Base-by-base conservation (phyloP, 192 early-diverging fungal genomes). In the Linnemannia elongata region DNA sequence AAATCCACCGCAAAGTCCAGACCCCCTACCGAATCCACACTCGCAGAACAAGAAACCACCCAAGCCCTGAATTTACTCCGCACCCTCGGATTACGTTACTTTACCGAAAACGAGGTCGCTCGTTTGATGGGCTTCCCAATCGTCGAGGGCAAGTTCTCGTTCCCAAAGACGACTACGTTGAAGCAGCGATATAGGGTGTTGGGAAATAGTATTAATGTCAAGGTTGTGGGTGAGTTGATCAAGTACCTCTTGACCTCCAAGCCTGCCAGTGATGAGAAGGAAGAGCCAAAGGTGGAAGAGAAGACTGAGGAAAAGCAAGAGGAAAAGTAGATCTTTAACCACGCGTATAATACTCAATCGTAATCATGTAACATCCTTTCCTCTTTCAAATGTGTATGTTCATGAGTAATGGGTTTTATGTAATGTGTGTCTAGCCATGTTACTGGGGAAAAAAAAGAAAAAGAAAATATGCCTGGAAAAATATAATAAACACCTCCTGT, bases 131-230 rank as follows among this genome's bases (percentile, higher is more conserved):
- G 96, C n/a, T 97, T 97, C 74, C 95, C 95, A 10, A 78, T 81
- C 12, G 36, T 69, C 36, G 84, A 87, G 15, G 77, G 85, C 7
- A 83, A 88, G 13, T 95, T 99, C 63, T 81, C 84, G n/a, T 97
- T 98, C 57, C 97, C 97, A 0, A 82, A 72, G 5, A 79, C 75
- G 6, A 93, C 94, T 20, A 94, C 91, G 3, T 74, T 92, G 22
- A 94, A 93, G 76, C 98, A 99, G 82, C 85, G 91, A 66, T 98
- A 97, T 79, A 89, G 94, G n/a, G 91, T 97, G 44, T 87, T 99
- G 17, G 98, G 98, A 3, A 99, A 99, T 81, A 96, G 95, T 44
- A 91, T 99, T 27, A 99, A 95, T 77, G 95, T 96, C 60, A 92
- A 89, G 66, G 94, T 98, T 1, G 96, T 98, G 0, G 89, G 94